Evolutionary conservation across 2,329 filamentous ascomycete species (phyloP), one percentile per base, ranked within the genome.

Genomic region (Colletotrichum sp.): DNA sequence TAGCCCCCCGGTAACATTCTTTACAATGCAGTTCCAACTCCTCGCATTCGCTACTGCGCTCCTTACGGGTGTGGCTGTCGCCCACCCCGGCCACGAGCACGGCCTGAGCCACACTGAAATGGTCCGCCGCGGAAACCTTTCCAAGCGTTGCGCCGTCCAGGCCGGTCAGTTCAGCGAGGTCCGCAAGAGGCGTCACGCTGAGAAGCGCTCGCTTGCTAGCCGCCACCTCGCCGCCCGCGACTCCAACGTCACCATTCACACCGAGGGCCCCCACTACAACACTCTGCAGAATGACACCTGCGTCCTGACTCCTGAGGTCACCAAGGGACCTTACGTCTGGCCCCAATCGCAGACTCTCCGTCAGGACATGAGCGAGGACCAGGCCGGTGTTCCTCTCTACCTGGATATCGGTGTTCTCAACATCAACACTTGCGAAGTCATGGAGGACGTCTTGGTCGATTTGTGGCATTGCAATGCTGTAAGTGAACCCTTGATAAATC

Each of bases 51-150:
- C 71, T 15, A 26, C 72, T 6, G 72, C 63, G 16, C 60, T 75
- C n/a, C 62, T 75, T 18, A 26, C 63, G 30, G 63, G 68, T 36
- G 21, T 67, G 55, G 69, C 69, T 28, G 34, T 59, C 9, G 87
- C 87, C 21, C 88, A 91, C 73, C 88, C 88, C 1, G 89, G 89
- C 75, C 88, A 90, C 72, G 85, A 90, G 69, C 36, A 74, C 30
- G 15, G 52, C n/a, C n/a, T 65, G 28, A 74, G 71, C 66, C 71
- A 74, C 24, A 36, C 71, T 10, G 71, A 74, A 32, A 70, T 74
- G n/a, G 66, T 60, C 5, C 71, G 71, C 24, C 71, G 71, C 32
- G 63, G 57, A 7, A 74, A 70, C 44, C 71, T 74, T 13, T 62
- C 71, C 7, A 70, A 63, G 59, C 71, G 71, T 16, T 74, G 71